phyloP scores from a whole-genome alignment of 345 rosid species.

The Jatropha curcas region DNA sequence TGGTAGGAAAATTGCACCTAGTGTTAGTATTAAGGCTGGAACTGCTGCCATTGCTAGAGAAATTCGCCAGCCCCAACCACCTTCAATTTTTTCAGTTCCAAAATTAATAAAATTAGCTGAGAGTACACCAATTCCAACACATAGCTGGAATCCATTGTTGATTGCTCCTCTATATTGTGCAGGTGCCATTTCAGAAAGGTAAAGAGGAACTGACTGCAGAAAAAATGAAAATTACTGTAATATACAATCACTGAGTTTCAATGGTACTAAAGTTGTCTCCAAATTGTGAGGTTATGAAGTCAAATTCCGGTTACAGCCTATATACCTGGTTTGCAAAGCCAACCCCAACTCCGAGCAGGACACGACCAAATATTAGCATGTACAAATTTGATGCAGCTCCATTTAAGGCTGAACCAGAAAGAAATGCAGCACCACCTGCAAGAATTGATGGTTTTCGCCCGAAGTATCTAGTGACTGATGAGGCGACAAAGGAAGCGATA shows the following conservation, averaged over 20 bases:
- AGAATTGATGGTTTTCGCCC: conserved; percentile 74
- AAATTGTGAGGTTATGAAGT: background rate
- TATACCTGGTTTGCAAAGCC: conserved; percentile 86
- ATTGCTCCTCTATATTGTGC: conserved; percentile 73
- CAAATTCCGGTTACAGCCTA: too few species aligned
- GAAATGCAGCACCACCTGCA: conserved; percentile 57
- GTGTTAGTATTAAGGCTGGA: conserved; percentile 59
- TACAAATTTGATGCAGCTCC: conserved; percentile 52
- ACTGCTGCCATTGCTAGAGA: conserved; percentile 67
- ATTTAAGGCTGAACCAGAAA: conserved; percentile 58
- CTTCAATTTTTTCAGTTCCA: conserved; percentile 58
- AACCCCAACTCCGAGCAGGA: conserved; percentile 68
- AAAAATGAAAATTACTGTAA: too few species aligned
- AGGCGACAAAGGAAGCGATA: conserved; percentile 60
- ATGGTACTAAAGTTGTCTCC: background rate
- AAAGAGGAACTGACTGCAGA: conserved; percentile 73
- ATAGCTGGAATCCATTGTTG: conserved; percentile 68
- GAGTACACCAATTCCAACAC: conserved; percentile 59
- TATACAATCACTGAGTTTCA: too few species aligned
- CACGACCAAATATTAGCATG: conserved; percentile 67
- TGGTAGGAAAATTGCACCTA: conserved; percentile 64
- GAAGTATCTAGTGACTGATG: conserved; percentile 45
- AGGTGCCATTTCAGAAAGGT: conserved; percentile 87
- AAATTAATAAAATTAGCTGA: conserved; percentile 60
- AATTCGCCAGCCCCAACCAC: conserved; percentile 75